A percentile compares a stretch with the other conserved stretches of the same genome.
Evolutionary conservation across 2,329 filamentous ascomycete species (phyloP).

Genomic region (Aureobasidium musti): DNA sequence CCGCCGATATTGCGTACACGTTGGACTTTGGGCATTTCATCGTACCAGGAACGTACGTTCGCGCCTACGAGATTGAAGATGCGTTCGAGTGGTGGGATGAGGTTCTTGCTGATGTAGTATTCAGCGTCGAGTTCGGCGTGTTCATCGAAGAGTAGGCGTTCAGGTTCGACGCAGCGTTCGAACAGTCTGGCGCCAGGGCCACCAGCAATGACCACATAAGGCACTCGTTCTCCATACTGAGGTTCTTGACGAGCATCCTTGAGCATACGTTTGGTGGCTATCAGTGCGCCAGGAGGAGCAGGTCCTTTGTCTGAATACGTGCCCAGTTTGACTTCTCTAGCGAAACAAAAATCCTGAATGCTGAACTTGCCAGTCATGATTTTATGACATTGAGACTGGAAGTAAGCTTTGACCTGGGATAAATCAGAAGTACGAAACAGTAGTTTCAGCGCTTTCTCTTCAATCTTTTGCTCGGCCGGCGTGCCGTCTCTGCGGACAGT

Average conservation of each 20-base stretch:
- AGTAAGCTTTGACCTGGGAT: constrained; percentile 84
- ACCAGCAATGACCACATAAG: constrained; percentile 89
- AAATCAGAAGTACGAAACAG: constrained; percentile 90
- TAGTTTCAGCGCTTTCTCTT: constrained; percentile 85
- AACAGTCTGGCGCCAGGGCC: constrained; percentile 81
- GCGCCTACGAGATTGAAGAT: constrained; percentile 97
- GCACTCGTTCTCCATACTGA: constrained; percentile 91
- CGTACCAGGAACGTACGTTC: constrained; percentile 87
- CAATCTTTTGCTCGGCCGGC: constrained; percentile 92
- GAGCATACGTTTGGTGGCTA: constrained; percentile 83
- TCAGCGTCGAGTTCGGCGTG: constrained; percentile 84
- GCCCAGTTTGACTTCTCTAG: constrained; percentile 85
- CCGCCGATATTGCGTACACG: constrained; percentile 65
- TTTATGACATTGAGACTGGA: constrained; percentile 85
- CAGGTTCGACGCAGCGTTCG: constrained; percentile 87
- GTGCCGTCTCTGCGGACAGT: constrained; percentile 94
- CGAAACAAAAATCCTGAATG: constrained; percentile 95
- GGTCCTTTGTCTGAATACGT: constrained; percentile 80
- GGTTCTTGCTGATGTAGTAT: constrained; percentile 95
- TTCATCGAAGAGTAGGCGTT: constrained; percentile 74
- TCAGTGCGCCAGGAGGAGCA: constrained; percentile 82
- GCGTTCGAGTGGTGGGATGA: constrained; percentile 91
- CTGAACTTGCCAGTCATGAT: constrained; percentile 88
- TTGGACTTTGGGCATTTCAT: constrained; percentile 92
- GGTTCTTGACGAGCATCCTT: constrained; percentile 83